These are phyloP conservation scores for Penicillium paxilli DNA, from an alignment of 495 filamentous ascomycete species.

Conservation along the genomic window DNA sequence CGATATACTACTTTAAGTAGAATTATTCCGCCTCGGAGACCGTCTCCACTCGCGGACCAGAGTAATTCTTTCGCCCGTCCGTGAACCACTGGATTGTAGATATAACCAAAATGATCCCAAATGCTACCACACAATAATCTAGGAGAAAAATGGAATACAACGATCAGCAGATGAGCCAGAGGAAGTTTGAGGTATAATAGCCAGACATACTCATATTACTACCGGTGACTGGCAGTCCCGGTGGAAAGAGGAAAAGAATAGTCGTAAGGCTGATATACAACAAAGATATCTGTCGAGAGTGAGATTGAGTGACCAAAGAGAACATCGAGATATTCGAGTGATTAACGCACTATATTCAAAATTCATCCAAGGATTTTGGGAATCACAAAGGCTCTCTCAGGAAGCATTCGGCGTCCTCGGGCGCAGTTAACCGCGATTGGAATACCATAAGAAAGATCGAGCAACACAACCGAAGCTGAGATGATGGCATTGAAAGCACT, in stretches of 20 bases:
- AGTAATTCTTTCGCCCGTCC: constrained; percentile 71
- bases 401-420: constrained; percentile 64
- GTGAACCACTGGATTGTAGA: constrained; percentile 66
- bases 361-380: constrained; percentile 55
- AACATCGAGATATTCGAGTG: too few species aligned
- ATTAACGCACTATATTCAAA: constrained; percentile 38
- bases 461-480: constrained; percentile 67
- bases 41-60: constrained; percentile 56
- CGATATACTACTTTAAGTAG: background rate
- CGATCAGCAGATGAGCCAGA: constrained; percentile 5
- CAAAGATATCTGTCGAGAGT: constrained; percentile 53
- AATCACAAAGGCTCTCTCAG: constrained; percentile 61
- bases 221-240: constrained; percentile 61
- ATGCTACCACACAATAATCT: constrained; percentile 71
- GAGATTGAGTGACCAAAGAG: too few species aligned
- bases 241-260: constrained; percentile 76
- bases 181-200: background rate
- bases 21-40: constrained; percentile 5
- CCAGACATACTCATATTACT: constrained; percentile 66
- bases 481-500: constrained; percentile 63
- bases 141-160: background rate
- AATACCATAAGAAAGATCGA: constrained; percentile 71
- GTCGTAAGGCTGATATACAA: constrained; percentile 66
- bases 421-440: constrained; percentile 67
- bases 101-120: constrained; percentile 66